These are phyloP conservation scores for Xylariaceae sp. DNA, from an alignment of 2,329 filamentous ascomycete genomes.

Conservation along the genomic window DNA sequence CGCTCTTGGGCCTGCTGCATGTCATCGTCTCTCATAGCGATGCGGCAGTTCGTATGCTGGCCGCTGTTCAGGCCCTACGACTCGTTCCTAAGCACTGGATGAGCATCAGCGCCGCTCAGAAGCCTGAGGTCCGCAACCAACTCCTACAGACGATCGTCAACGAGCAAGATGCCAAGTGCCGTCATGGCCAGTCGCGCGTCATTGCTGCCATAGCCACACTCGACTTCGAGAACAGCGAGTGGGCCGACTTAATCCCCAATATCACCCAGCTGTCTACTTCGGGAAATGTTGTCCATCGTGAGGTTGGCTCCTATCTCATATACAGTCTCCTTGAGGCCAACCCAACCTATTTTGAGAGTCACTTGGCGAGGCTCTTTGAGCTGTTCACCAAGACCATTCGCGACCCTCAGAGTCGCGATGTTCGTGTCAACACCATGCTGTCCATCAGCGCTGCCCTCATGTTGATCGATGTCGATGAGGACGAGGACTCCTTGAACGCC, in stretches of 20 bases:
- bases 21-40: conserved; percentile 76
- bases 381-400: conserved; percentile 84
- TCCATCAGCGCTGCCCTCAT: conserved; percentile 84
- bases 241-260: conserved; percentile 73
- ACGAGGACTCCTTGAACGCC: conserved; percentile 64
- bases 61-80: conserved; percentile 83
- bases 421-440: conserved; percentile 90
- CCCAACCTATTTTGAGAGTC: conserved; percentile 77
- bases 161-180: conserved; percentile 70
- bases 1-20: conserved; percentile 81
- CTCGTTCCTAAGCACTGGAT: conserved; percentile 85
- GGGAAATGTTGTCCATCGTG: conserved; percentile 70
- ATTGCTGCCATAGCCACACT: conserved; percentile 81
- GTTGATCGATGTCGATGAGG: conserved; percentile 83
- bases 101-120: conserved; percentile 67
- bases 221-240: conserved; percentile 83
- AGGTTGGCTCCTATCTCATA: conserved; percentile 89
- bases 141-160: conserved; percentile 79
- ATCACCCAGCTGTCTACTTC: conserved; percentile 77
- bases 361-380: conserved; percentile 72
- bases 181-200: conserved; percentile 83
- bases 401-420: conserved; percentile 85
- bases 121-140: conserved; percentile 73
- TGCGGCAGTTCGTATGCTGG: conserved; percentile 75
- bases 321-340: conserved; percentile 88